phyloP scores from a whole-genome alignment of 208 protist genomes.

The Trypanosomatidae sp. region DNA sequence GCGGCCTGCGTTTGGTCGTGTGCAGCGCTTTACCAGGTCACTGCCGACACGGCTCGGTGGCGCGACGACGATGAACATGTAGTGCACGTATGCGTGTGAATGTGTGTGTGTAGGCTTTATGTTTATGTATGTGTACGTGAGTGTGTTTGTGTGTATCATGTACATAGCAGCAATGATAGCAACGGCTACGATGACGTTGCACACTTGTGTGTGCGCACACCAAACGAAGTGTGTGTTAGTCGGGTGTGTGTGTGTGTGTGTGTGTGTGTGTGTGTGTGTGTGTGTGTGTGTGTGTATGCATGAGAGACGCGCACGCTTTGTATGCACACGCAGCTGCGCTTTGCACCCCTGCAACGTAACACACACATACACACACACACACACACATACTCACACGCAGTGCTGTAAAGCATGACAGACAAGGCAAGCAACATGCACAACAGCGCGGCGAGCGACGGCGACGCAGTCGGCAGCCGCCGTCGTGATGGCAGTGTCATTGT shows the following conservation, averaged over 20 bases:
- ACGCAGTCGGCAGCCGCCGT: neutral
- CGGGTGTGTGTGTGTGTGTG: neutral
- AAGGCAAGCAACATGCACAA: no score
- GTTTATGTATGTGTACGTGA: no score
- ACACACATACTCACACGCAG: neutral
- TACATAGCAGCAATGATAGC: neutral
- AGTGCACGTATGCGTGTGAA: constrained; percentile 3
- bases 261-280: neutral
- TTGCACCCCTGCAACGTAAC: neutral
- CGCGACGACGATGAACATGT: constrained; percentile 86
- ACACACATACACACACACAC: neutral
- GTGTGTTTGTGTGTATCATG: no score
- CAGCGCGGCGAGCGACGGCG: no score
- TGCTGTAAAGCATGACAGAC: neutral
- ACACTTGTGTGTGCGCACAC: neutral
- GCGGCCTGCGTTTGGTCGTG: constrained; percentile 20
- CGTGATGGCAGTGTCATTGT: constrained; percentile 5
- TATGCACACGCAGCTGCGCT: neutral
- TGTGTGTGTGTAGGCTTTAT: no score
- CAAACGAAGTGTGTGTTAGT: neutral
- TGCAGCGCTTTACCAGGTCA: constrained; percentile 66
- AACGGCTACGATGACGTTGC: neutral
- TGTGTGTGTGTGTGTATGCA: neutral
- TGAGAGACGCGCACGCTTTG: neutral
- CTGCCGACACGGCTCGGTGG: constrained; percentile 17